phyloP scores from a whole-genome alignment of 306 rosid genomes.

The Acacia acuminata region DNA sequence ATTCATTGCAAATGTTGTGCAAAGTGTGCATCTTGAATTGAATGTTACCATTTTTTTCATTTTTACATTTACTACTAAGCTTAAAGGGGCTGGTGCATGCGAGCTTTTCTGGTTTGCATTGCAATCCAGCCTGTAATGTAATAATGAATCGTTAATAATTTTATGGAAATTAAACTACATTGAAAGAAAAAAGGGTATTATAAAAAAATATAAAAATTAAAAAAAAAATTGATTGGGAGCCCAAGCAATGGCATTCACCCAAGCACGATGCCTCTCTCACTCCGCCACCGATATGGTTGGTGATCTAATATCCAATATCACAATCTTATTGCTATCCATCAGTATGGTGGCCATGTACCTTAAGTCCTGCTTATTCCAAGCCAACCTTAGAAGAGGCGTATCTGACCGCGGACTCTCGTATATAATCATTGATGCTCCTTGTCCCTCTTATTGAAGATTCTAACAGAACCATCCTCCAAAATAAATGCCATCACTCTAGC shows the following conservation, averaged over 20 bases:
- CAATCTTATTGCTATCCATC: conserved; percentile 91
- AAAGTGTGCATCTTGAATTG: not conserved
- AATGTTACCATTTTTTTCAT: not conserved
- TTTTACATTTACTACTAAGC: not conserved
- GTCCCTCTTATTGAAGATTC: conserved; percentile 87
- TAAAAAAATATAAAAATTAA: too few relatives aligned
- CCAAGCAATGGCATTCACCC: conserved; percentile 81
- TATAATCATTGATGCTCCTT: conserved; percentile 94
- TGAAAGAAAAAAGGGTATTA: too few relatives aligned
- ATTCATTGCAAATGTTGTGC: not conserved
- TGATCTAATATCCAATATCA: conserved; percentile 81
- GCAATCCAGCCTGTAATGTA: not conserved
- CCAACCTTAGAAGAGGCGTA: conserved; percentile 85
- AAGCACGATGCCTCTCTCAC: conserved; percentile 69
- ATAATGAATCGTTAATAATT: not conserved
- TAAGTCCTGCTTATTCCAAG: conserved; percentile 96
- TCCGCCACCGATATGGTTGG: conserved; percentile 91
- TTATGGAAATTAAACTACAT: too few relatives aligned
- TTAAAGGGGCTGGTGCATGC: not conserved
- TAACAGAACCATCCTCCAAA: conserved; percentile 90
- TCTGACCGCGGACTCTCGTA: conserved; percentile 95
- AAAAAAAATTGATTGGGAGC: conserved; percentile 45
- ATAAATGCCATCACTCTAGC: conserved; percentile 89
- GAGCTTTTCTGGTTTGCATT: not conserved
- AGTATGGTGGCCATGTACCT: conserved; percentile 88